These are phyloP conservation scores for Alternaria triticimaculans DNA, from an alignment of 2,329 filamentous ascomycete species.

Conservation along the genomic window DNA sequence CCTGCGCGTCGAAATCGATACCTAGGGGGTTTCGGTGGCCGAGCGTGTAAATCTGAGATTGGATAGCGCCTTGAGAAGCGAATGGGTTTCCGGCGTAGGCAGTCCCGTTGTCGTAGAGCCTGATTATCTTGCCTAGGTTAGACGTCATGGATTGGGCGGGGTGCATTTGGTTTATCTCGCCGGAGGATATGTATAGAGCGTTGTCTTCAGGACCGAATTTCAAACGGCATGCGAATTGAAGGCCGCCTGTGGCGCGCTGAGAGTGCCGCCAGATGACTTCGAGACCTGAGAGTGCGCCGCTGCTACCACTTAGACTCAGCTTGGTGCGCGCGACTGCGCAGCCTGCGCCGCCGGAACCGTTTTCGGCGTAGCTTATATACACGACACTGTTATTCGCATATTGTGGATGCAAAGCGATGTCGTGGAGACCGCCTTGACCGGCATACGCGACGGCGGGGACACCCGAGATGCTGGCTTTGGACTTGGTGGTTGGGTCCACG, in stretches of 20 bases:
- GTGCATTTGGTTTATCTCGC: neutral
- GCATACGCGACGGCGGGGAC: neutral
- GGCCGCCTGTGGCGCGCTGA: neutral
- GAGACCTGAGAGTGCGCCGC: neutral
- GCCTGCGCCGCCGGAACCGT: neutral
- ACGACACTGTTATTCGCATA: neutral
- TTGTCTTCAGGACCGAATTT: neutral
- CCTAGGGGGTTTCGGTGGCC: neutral
- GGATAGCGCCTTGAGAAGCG: fast-evolving
- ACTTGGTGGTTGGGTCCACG: neutral
- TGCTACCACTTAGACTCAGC: neutral
- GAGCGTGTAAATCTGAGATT: neutral
- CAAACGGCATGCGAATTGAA: neutral
- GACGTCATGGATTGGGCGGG: neutral
- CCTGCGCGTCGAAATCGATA: neutral
- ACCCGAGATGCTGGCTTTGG: neutral
- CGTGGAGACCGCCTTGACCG: neutral
- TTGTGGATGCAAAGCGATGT: fast-evolving
- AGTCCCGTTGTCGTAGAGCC: neutral
- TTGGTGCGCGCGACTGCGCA: neutral
- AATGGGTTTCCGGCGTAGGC: neutral
- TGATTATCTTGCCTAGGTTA: neutral
- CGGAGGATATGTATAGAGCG: neutral
- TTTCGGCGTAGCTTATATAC: neutral
- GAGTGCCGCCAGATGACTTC: neutral